These are phyloP conservation scores for Fusarium napiforme DNA, from an alignment of 2,329 filamentous ascomycete genomes.

Conservation along the genomic window DNA sequence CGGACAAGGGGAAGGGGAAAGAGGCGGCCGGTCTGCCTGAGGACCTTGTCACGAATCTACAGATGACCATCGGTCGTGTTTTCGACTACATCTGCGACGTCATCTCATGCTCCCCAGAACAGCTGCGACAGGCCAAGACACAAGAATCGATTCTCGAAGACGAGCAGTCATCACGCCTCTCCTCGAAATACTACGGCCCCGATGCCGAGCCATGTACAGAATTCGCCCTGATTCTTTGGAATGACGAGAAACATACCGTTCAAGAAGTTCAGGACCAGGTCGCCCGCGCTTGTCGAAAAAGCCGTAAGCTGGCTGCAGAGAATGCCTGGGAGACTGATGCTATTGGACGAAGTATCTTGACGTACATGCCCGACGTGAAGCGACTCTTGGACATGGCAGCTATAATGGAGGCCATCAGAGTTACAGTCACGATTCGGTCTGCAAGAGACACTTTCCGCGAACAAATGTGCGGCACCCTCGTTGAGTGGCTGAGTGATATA, in stretches of 20 bases:
- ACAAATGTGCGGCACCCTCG: constrained; percentile 97
- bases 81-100: constrained; percentile 98
- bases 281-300: constrained; percentile 84
- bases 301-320: constrained; percentile 72
- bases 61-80: constrained; percentile 84
- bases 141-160: constrained; percentile 83
- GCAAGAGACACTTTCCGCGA: constrained; percentile 95
- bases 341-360: constrained; percentile 86
- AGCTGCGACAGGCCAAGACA: constrained; percentile 87
- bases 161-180: constrained; percentile 81
- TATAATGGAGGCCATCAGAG: constrained; percentile 92
- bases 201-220: constrained; percentile 60
- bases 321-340: constrained; percentile 91
- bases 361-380: constrained; percentile 77
- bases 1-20: constrained; percentile 71
- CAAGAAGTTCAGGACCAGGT: constrained; percentile 91
- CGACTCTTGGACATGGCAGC: constrained; percentile 81
- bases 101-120: constrained; percentile 96
- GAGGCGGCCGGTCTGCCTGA: constrained; percentile 71
- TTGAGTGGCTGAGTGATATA: constrained; percentile 96
- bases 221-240: constrained; percentile 91
- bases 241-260: constrained; percentile 98
- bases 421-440: constrained; percentile 94
- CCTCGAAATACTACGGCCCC: constrained; percentile 76
- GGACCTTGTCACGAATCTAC: constrained; percentile 80